Evolutionary conservation across 306 rosid species (phyloP), one percentile per base, ranked within the genome.

Genomic region (Fagus sylvatica): DNA sequence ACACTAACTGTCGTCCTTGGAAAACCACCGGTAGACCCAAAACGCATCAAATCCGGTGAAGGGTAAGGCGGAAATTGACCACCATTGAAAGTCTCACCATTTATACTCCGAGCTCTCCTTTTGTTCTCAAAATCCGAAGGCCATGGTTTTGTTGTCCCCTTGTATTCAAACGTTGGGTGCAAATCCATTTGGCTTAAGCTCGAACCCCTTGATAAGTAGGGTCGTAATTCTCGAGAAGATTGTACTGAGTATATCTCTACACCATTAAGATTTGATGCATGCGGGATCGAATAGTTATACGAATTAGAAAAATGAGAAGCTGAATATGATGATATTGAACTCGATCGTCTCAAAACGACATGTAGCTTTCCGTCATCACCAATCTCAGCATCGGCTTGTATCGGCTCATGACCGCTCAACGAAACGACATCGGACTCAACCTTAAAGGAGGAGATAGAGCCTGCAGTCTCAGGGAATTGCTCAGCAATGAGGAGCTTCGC

Each of bases 171-270:
- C 98, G 91, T 91, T 78, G 96, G 91, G 53, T 82, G 89, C 36
- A 93, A 87, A 69, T 93, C 94, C 0, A 91, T 88, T 73, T 91
- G 98, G 69, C 88, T 89, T 64, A 93, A 91, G 87, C 98, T 91
- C 0, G 98, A 91, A 64, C 93, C 90, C 72, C 96, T 78, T 5
- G 98, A 96, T 0, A 0, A 15, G 51, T 10, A 46, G 51, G 51
- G 51, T 46, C 11, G 28, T 22, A 22, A 12, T 41, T 91, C 91
- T 28, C 91, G 83, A 1, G 98, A 91, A 11, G 98, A 91, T 60
- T 93, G 96, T 61, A 91, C 96, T 0, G 96, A 91, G 69, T 91
- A 93, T 53, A 93, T 91, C 89, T 93, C 98, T 5, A 93, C 94
- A 0, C 98, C 90, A 0, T 94, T 93, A 8, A 91, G 90, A 67